These are phyloP conservation scores for Ustilago curta DNA, from an alignment of 1,284 basidiomycete species.

Conservation along the genomic window DNA sequence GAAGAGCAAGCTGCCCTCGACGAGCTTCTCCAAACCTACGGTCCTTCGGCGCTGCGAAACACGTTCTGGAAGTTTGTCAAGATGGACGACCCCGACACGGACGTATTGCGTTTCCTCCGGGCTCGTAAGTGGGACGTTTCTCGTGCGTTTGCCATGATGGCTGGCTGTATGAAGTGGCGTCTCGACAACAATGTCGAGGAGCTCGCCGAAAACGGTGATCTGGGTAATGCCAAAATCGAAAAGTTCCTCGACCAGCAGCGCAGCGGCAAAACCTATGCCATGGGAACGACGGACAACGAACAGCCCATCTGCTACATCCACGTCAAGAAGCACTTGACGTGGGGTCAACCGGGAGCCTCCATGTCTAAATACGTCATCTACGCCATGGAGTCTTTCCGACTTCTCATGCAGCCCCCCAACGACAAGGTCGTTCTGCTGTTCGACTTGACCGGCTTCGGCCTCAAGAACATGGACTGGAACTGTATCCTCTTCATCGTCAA, in stretches of 20 bases:
- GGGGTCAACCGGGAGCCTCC: slow-evolving; percentile 66
- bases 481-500: slow-evolving; percentile 62
- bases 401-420: slow-evolving; percentile 66
- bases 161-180: slow-evolving; percentile 66
- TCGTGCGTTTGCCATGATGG: slow-evolving; percentile 70
- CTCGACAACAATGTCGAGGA: slow-evolving; percentile 67
- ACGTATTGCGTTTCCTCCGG: slow-evolving; percentile 69
- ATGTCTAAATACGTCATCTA: slow-evolving; percentile 69
- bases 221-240: slow-evolving; percentile 66
- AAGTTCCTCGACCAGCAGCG: slow-evolving; percentile 69
- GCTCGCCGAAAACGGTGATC: slow-evolving; percentile 69
- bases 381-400: slow-evolving; percentile 69
- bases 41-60: slow-evolving; percentile 66
- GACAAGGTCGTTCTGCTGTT: slow-evolving; percentile 70
- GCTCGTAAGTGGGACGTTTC: slow-evolving; percentile 70
- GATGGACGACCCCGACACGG: slow-evolving; percentile 64
- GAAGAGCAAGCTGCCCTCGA: slow-evolving; percentile 68
- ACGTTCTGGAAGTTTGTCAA: slow-evolving; percentile 69
- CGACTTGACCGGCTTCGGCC: slow-evolving; percentile 67
- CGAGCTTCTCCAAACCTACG: slow-evolving; percentile 68
- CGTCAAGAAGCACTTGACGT: slow-evolving; percentile 62
- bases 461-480: slow-evolving; percentile 66
- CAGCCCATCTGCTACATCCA: slow-evolving; percentile 68
- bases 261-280: slow-evolving; percentile 68
- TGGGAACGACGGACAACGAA: slow-evolving; percentile 67